Conservation (phyloP, 2,329 filamentous ascomycete genomes). For the Cadophora gregata region DNA sequence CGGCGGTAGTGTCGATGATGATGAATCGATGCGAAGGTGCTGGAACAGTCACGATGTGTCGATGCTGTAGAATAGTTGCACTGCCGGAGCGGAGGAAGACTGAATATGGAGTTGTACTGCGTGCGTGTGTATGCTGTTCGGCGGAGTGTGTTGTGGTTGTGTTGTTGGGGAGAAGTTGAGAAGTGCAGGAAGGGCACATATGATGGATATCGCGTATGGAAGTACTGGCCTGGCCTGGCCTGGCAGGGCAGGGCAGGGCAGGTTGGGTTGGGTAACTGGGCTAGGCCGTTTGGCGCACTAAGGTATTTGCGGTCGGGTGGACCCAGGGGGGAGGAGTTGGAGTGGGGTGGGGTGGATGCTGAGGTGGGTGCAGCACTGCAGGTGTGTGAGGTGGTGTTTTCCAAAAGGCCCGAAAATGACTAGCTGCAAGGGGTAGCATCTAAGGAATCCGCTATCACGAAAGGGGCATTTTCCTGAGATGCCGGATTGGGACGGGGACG, state of each 20-base stretch:
- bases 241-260: background rate
- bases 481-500: constrained; percentile 8
- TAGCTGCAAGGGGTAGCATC: constrained; percentile 5
- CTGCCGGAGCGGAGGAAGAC: constrained; percentile 13
- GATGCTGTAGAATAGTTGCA: constrained; percentile 20
- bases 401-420: background rate
- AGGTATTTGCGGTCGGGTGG: constrained; percentile 8
- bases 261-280: background rate
- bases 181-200: constrained; percentile 11
- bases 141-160: constrained; percentile 13
- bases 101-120: background rate
- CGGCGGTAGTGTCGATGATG: constrained; percentile 8
- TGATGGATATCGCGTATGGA: constrained; percentile 10
- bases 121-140: background rate
- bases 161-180: constrained; percentile 11
- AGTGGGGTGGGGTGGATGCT: background rate
- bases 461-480: background rate
- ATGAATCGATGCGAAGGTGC: constrained; percentile 19
- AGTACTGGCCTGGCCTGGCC: background rate
- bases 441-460: background rate
- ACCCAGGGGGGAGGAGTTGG: background rate
- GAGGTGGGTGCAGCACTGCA: background rate
- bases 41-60: constrained; percentile 21
- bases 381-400: background rate
- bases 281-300: constrained; percentile 3